Conservation (phyloP, 441 rosid species). For the Populus hybrid region DNA sequence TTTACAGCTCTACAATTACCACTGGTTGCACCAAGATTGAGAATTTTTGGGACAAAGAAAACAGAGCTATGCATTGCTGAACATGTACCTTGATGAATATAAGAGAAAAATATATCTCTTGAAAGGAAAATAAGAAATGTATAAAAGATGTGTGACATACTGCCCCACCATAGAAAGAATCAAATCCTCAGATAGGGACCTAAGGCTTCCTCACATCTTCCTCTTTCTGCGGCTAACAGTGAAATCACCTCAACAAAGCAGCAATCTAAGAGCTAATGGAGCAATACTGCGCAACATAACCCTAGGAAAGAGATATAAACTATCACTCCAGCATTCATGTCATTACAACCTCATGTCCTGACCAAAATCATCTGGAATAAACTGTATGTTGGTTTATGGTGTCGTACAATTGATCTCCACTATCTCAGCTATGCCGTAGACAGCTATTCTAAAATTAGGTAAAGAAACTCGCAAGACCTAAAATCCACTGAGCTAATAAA, state of each 20-base stretch:
- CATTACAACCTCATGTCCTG: not conserved
- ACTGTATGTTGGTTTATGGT: not conserved
- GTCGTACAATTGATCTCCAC: not conserved
- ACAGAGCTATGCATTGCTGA: too few relatives aligned
- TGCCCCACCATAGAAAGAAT: too few relatives aligned
- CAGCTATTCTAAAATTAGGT: constrained; percentile 1
- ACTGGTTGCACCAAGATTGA: too few relatives aligned
- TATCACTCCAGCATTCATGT: constrained; percentile 4
- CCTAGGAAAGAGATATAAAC: constrained; percentile 6
- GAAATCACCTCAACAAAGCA: not conserved
- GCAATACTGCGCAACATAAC: not conserved
- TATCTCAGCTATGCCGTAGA: not conserved
- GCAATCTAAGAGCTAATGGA: constrained; percentile 1
- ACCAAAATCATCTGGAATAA: not conserved
- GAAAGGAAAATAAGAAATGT: too few relatives aligned
- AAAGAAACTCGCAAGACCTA: not conserved
- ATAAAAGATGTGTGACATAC: too few relatives aligned
- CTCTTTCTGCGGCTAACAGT: not conserved
- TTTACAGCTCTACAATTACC: too few relatives aligned
- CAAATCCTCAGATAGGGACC: not conserved
- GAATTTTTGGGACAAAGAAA: too few relatives aligned
- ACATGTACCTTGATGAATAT: too few relatives aligned
- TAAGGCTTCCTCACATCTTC: not conserved
- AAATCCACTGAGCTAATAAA: not conserved
- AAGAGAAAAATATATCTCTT: too few relatives aligned